Percentiles rank a stretch among this genome's conserved stretches.
Evolutionary conservation across 2,329 filamentous ascomycete species (phyloP).

Genomic region (Calonectria pauciramosa): DNA sequence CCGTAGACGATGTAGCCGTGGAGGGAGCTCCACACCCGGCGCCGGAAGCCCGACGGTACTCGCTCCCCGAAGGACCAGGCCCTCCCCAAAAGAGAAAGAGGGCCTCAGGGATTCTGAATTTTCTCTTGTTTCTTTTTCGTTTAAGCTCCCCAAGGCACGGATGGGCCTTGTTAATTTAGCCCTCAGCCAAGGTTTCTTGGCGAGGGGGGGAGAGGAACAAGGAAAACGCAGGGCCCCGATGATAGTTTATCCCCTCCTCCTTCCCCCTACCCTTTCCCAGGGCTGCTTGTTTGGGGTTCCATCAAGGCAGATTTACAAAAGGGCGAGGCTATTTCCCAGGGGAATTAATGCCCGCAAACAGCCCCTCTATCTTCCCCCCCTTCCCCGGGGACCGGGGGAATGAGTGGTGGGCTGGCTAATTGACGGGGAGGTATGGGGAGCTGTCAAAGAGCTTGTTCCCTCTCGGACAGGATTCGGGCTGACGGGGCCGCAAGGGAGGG

Average conservation of each 20-base stretch:
- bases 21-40: neutral
- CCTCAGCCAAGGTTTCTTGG: neutral
- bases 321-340: neutral
- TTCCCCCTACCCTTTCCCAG: neutral
- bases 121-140: slow-evolving; percentile 3
- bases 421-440: neutral
- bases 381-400: neutral
- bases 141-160: neutral
- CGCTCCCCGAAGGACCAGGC: neutral
- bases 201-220: neutral
- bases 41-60: neutral
- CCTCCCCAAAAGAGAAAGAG: too few relatives aligned
- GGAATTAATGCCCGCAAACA: neutral
- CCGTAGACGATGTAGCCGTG: slow-evolving; percentile 3
- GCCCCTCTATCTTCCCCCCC: neutral
- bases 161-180: neutral
- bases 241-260: neutral
- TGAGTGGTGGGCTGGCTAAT: neutral
- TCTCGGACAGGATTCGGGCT: neutral
- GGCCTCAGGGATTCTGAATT: neutral
- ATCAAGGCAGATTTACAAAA: neutral
- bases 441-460: neutral
- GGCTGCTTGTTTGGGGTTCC: neutral
- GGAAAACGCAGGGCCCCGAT: neutral
- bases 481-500: neutral